These are phyloP conservation scores for Elsinoe perseae DNA, from an alignment of 2,329 filamentous ascomycete species.

Conservation along the genomic window DNA sequence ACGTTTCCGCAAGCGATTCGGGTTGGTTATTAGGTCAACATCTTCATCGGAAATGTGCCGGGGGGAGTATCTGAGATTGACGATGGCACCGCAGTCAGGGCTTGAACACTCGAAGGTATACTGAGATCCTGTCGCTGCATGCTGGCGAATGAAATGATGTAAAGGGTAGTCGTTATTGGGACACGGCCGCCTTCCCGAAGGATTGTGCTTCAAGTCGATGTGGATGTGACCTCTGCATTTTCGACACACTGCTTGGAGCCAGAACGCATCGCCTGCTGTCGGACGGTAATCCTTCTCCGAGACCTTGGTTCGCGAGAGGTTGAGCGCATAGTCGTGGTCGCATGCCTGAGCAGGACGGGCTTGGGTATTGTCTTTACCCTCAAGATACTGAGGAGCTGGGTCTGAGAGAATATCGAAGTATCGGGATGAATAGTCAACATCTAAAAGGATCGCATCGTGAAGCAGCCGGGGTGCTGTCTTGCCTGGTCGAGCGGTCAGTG, in stretches of 20 bases:
- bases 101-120: constrained; percentile 53
- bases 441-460: constrained; percentile 46
- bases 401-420: constrained; percentile 49
- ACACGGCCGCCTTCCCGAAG: constrained; percentile 34
- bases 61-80: constrained; percentile 46
- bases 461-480: constrained; percentile 45
- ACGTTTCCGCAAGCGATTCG: constrained; percentile 44
- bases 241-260: constrained; percentile 53
- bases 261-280: constrained; percentile 40
- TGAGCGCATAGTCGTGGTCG: constrained; percentile 52
- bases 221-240: constrained; percentile 57
- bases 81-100: constrained; percentile 45
- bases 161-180: constrained; percentile 46
- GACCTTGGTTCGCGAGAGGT: constrained; percentile 47
- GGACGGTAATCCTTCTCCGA: constrained; percentile 37
- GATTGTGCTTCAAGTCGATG: constrained; percentile 46
- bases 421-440: constrained; percentile 33
- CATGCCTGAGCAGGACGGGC: constrained; percentile 43
- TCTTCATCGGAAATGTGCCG: constrained; percentile 46
- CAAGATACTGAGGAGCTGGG: constrained; percentile 46
- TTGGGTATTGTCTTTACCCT: constrained; percentile 28
- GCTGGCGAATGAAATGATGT: constrained; percentile 48
- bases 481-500: constrained; percentile 26
- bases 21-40: constrained; percentile 47
- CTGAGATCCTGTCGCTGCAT: constrained; percentile 28